Evolutionary conservation across 23 red algal species (phyloP), one percentile per base, ranked within the genome.

Genomic region (Gracilaria caudata): DNA sequence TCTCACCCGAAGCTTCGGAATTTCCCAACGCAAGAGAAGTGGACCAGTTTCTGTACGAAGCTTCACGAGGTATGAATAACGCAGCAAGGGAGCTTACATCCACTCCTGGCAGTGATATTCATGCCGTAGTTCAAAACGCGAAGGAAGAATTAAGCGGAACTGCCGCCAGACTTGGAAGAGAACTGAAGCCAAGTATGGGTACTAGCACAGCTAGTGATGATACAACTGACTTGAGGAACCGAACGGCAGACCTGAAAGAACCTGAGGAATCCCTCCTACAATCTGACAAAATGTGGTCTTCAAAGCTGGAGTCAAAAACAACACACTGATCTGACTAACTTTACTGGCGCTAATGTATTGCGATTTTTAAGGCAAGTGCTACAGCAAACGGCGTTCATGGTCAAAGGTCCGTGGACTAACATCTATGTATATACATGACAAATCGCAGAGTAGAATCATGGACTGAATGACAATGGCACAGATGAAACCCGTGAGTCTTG

Each of bases 61-160:
- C 85, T 5, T 89, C 85, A 36, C 26, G 85, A 51, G 84, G 57
- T 21, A 61, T 89, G 51, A 75, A 89, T 30, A 89, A 68, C 40
- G 85, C 85, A 7, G 68, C 85, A 26, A 38, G 85, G 55, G 85
- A 89, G 37, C 56, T 89, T 24, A 89, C 85, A 7, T 64, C 65
- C 37, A 89, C 85, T 51, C 85, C 68, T 28, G 55, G 34, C 21
- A 89, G 85, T 66, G 60, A 89, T 64, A 60, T 89, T 28, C 58
- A 58, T 20, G 85, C 71, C 21, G 74, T 89, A 10, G 68, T 89
- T 28, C 68, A 72, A 66, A 70, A 59, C 68, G 85, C 85, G n/a
- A 89, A 89, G 60, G 85, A 89, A 78, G 85, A 89, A 64, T 56
- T 89, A 44, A 78, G 71, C 32, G 85, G 85, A 34, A 89, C 74